phyloP scores from a whole-genome alignment of 345 rosid species.

The Syzygium aqueum region DNA sequence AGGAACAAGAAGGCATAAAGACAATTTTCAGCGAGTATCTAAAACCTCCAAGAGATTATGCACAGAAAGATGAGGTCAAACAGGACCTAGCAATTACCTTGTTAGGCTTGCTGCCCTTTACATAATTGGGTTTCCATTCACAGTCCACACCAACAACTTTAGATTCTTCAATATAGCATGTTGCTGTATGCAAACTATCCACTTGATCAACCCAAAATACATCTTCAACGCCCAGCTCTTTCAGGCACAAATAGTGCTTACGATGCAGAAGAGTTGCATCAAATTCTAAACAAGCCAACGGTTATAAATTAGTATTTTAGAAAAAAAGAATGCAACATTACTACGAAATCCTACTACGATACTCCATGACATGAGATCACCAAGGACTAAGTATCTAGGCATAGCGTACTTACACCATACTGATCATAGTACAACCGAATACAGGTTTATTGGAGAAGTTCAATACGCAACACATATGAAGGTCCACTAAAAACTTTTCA shows the following conservation, averaged over 20 bases:
- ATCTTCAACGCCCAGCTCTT: constrained; percentile 55
- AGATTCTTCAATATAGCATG: constrained; percentile 48
- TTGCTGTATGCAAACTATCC: constrained; percentile 42
- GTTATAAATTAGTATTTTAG: background rate
- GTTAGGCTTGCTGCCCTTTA: constrained; percentile 64
- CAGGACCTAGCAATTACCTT: constrained; percentile 32
- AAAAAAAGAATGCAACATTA: background rate
- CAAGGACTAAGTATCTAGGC: background rate
- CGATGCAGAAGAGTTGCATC: constrained; percentile 23
- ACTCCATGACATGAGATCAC: background rate
- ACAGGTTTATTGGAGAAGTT: background rate
- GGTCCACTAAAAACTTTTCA: background rate
- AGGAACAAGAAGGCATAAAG: background rate
- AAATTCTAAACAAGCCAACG: constrained; percentile 35
- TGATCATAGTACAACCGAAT: background rate
- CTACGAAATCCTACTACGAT: background rate
- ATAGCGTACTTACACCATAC: background rate
- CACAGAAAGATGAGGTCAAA: background rate
- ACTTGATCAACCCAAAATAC: constrained; percentile 75
- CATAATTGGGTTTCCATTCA: constrained; percentile 95
- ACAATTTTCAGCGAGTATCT: background rate
- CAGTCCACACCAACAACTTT: constrained; percentile 84
- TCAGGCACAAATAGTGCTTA: constrained; percentile 47
- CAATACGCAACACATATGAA: background rate
- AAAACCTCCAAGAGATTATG: background rate